A percentile compares a stretch with the other conserved stretches of the same genome.
Evolutionary conservation across 225 moss, liverwort and hornwort species (phyloP).

Genomic region (Antitrichia curtipendula): DNA sequence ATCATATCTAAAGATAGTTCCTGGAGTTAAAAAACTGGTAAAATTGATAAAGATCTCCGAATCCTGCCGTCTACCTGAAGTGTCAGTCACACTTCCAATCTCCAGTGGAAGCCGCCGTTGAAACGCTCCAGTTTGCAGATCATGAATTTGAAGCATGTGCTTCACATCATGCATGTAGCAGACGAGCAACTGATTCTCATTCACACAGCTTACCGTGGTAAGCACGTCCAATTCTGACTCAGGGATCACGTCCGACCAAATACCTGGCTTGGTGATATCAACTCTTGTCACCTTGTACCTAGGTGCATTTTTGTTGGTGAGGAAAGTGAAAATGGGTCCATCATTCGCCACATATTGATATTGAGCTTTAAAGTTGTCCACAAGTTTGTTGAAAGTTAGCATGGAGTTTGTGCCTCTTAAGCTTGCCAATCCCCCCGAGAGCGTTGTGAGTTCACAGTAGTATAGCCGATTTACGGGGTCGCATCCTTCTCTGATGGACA

Average conservation of each 20-base stretch:
- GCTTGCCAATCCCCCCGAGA: slow-evolving; percentile 44
- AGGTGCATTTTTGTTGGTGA: slow-evolving; percentile 66
- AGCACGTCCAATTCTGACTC: slow-evolving; percentile 69
- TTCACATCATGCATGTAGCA: slow-evolving; percentile 79
- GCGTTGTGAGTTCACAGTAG: slow-evolving; percentile 49
- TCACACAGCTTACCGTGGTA: slow-evolving; percentile 51
- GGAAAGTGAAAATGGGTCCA: slow-evolving; percentile 58
- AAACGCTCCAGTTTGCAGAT: slow-evolving; percentile 48
- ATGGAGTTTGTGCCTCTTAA: slow-evolving; percentile 14
- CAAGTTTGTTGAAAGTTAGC: slow-evolving; percentile 51
- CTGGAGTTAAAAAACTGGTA: slow-evolving; percentile 70
- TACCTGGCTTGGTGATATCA: slow-evolving; percentile 41
- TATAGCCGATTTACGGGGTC: slow-evolving; percentile 76
- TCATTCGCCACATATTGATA: slow-evolving; percentile 66
- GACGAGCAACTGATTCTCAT: slow-evolving; percentile 54
- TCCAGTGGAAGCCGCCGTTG: slow-evolving; percentile 58
- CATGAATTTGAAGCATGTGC: slow-evolving; percentile 67
- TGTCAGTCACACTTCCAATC: slow-evolving; percentile 57
- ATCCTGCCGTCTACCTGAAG: slow-evolving; percentile 45
- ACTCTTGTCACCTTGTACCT: slow-evolving; percentile 70
- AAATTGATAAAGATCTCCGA: slow-evolving; percentile 63
- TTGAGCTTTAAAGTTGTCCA: slow-evolving; percentile 78
- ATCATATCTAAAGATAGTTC: slow-evolving; percentile 57
- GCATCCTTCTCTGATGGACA: slow-evolving; percentile 67
- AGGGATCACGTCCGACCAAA: slow-evolving; percentile 62